Base-by-base conservation (phyloP, 1,284 basidiomycete genomes). In the Lignosus rhinocerotis region DNA sequence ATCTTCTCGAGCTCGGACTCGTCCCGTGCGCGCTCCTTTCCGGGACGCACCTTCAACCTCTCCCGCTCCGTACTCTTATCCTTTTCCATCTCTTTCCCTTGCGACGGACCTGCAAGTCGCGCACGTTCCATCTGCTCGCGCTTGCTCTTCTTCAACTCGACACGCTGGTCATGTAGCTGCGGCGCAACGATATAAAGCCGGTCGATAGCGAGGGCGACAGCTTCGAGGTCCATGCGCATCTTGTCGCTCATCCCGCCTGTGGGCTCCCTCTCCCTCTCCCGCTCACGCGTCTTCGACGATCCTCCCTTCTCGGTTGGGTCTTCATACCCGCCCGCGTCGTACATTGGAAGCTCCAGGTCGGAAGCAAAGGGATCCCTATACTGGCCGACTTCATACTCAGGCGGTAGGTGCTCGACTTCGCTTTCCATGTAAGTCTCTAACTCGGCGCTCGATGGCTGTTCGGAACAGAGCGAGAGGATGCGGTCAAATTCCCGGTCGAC, bases 101-200 rank as follows among this genome's bases (percentile, higher is more conserved):
- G 61, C 31, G 67, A 63, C 31, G 65, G 61, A 7, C 67, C 68
- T 0, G 65, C 68, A 38, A 72, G 73, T 36, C 81, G 71, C 2
- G 88, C 89, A 44, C 78, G 78, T 71, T 90, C 85, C 79, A 90
- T 81, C 70, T 88, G 78, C 11, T 80, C 80, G 16, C 84, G 66
- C 70, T 91, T 91, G 25, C 81, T 75, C 21, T 79, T 78, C 64
- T 88, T 87, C 53, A 94, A 80, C 69, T 94, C 92, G 11, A 92
- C 92, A 1, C 94, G 85, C 71, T 96, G 94, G 68, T 93, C 88
- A 58, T 90, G 84, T 42, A 96, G 73, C 70, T 94, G 93, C 0
- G 94, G 94, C 1, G 92, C 87, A 32, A 90, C 87, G 14, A 83
- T 72, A 70, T 94, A 92, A 10, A 96, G 75, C 30, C 93, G 80